phyloP scores from a whole-genome alignment of 768 basidiomycete genomes.

The Leucocoprinus sp. region DNA sequence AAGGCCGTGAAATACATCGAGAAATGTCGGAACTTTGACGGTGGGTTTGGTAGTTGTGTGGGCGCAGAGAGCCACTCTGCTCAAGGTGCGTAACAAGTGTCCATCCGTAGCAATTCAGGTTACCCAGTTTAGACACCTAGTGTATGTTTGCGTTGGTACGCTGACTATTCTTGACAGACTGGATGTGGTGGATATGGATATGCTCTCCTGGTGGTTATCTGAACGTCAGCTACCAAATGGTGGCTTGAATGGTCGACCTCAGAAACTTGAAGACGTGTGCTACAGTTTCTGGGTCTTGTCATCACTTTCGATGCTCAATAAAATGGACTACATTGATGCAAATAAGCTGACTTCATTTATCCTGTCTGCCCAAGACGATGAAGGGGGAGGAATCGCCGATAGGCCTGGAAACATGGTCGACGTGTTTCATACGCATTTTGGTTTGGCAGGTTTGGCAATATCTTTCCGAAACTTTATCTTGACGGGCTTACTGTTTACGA shows the following conservation, averaged over 20 bases:
- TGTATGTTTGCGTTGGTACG: slow-evolving; percentile 84
- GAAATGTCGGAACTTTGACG: slow-evolving; percentile 88
- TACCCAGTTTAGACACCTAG: slow-evolving; percentile 28
- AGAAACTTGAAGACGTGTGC: slow-evolving; percentile 97
- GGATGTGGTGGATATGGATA: slow-evolving; percentile 72
- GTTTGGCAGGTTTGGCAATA: slow-evolving; percentile 59
- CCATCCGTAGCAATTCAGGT: too few species aligned
- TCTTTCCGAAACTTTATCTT: background rate
- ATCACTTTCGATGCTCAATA: slow-evolving; percentile 74
- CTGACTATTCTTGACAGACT: slow-evolving; percentile 81
- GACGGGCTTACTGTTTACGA: background rate
- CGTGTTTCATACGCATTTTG: slow-evolving; percentile 96
- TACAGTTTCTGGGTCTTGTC: slow-evolving; percentile 98
- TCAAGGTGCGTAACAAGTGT: slow-evolving; percentile 60
- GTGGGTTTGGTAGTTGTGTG: slow-evolving; percentile 77
- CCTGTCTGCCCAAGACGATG: slow-evolving; percentile 81
- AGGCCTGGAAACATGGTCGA: slow-evolving; percentile 90
- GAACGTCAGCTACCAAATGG: slow-evolving; percentile 92
- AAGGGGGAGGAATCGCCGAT: slow-evolving; percentile 91
- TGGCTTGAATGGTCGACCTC: slow-evolving; percentile 93
- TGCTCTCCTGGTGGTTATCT: slow-evolving; percentile 86
- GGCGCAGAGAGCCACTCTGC: slow-evolving; percentile 93
- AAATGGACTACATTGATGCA: slow-evolving; percentile 81
- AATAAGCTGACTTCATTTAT: slow-evolving; percentile 77
- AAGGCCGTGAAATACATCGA: slow-evolving; percentile 65